Evolutionary conservation across 2,329 filamentous ascomycete species (phyloP).

Genomic region (Capronia coronata): DNA sequence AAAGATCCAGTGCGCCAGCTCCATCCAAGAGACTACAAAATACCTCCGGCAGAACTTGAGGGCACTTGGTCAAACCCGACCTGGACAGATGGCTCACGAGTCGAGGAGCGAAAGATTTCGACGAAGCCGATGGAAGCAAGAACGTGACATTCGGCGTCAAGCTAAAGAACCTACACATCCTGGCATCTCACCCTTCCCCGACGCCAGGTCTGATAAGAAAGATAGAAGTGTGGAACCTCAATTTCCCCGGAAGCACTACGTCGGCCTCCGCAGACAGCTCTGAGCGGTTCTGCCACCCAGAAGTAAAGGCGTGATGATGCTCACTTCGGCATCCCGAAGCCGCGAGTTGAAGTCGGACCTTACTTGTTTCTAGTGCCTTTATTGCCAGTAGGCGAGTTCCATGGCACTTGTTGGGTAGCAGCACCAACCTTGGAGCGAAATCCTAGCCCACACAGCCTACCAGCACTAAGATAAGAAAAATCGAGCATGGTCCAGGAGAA

Average conservation of each 20-base stretch:
- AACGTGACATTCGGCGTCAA: neutral
- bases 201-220: slow-evolving; percentile 20
- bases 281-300: neutral
- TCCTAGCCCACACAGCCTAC: slow-evolving; percentile 5
- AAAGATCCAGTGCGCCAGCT: neutral
- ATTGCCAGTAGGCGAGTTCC: neutral
- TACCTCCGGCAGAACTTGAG: neutral
- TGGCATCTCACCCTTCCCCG: slow-evolving; percentile 7
- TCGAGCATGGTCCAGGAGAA: neutral
- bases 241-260: slow-evolving; percentile 28
- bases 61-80: neutral
- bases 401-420: neutral
- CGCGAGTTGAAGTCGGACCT: neutral
- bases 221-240: slow-evolving; percentile 22
- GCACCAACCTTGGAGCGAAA: slow-evolving; percentile 11
- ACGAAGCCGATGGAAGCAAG: neutral
- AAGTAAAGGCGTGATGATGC: slow-evolving; percentile 5
- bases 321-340: neutral
- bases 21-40: no score
- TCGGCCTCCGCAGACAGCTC: slow-evolving; percentile 19
- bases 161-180: neutral
- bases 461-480: slow-evolving; percentile 7
- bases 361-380: neutral
- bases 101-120: neutral
- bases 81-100: neutral